Evolutionary conservation across 495 filamentous ascomycete species (phyloP), one percentile per base, ranked within the genome.

Genomic region (Trichoderma asperelloides): DNA sequence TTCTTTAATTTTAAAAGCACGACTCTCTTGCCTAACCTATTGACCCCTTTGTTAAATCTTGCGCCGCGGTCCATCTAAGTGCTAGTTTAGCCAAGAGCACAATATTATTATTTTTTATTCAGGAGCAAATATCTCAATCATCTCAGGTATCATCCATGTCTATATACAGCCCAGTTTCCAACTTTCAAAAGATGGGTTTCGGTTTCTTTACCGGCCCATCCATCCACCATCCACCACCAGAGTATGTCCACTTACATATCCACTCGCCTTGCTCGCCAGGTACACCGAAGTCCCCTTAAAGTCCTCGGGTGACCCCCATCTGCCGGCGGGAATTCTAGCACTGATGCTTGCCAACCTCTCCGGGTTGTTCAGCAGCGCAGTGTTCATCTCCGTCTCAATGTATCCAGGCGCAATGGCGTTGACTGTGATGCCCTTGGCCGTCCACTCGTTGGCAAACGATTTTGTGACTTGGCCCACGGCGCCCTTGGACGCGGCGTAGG

Each of bases 371-470:
- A 96, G 85, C 73, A 97, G 74, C 7, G 91, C 93, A 57, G 79
- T 83, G 74, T 96, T 97, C 93, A 97, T 97, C 64, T 96, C 92
- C 9, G 93, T 97, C 51, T 84, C 91, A 65, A 97, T 89, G 72
- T 96, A 96, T 1, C 85, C 85, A 2, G 85, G 85, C n/a, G 90
- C 90, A 71, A 93, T 87, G 0, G 88, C 90, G 71, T 94, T 93
- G 11, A 94, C 91, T 23, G 84, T 91, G 69, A 96, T 86, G 0
- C 92, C 92, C 71, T 87, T 81, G 2, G 81, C 76, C 3, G 89
- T 85, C 93, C 93, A 97, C 76, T 96, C 91, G 67, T 97, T 97
- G 27, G 88, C 87, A 49, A 96, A 81, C 18, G 89, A 87, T 75
- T 96, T 97, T 40, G 94, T 97, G 66, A 97, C 75, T 76, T 96